A percentile compares a stretch with the other conserved stretches of the same genome.
These are phyloP conservation scores for Cokeromyces recurvatus DNA, from an alignment of 371 early-diverging fungal species.

Conservation along the genomic window DNA sequence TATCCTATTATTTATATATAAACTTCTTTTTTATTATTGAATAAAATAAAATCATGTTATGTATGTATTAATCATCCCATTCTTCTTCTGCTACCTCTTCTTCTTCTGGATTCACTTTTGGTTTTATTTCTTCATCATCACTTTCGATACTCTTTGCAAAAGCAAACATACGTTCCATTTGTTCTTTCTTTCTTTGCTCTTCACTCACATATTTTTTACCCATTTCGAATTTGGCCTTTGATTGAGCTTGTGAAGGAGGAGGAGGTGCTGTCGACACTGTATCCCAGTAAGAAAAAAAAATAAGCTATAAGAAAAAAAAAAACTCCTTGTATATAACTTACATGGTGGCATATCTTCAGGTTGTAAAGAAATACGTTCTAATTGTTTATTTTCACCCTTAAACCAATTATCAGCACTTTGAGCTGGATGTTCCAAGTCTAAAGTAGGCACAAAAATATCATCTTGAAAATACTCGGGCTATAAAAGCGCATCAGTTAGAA, in stretches of 20 bases:
- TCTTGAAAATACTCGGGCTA: conserved; percentile 84
- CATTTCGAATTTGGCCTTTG: conserved; percentile 40
- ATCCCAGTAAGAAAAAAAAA: not conserved
- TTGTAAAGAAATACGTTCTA: conserved; percentile 39
- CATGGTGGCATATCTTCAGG: conserved; percentile 59
- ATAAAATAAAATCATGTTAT: no score
- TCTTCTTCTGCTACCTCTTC: conserved; percentile 25
- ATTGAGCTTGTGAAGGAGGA: conserved; percentile 26
- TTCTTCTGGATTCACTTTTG: conserved; percentile 18
- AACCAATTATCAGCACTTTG: conserved; percentile 59
- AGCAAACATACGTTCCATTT: conserved; percentile 56
- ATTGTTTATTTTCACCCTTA: conserved; percentile 24
- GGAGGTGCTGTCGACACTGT: conserved; percentile 47
- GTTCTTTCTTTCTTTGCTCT: conserved; percentile 39
- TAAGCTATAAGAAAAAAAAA: not conserved
- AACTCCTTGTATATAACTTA: conserved; percentile 18
- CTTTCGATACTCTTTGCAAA: conserved; percentile 43
- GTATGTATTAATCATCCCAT: conserved; percentile 25
- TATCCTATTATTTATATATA: no score
- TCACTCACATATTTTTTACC: conserved; percentile 30
- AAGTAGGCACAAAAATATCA: conserved; percentile 72
- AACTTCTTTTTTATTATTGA: no score
- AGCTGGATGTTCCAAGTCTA: conserved; percentile 47
- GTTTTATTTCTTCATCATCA: conserved; percentile 37
- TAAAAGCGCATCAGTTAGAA: not conserved